Base-by-base conservation (phyloP, 495 filamentous ascomycete species). In the Penicillium malachiteum region DNA sequence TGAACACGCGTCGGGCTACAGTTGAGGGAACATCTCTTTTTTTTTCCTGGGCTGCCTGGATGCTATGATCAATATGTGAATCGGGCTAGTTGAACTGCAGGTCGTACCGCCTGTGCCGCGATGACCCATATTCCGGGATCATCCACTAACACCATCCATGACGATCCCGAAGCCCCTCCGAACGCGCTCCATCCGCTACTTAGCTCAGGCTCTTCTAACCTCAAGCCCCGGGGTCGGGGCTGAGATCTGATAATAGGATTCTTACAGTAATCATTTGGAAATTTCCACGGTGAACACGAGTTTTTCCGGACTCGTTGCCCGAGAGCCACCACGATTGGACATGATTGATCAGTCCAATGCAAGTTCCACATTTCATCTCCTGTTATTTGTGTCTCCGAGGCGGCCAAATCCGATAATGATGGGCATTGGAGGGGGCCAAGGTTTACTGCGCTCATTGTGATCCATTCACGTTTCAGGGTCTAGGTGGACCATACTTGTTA, bases 381-480 rank as follows among this genome's bases (percentile, higher is more conserved):
- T 32, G 46, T 37, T 4, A 7, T 26, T n/a, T 16, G 46, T 16
- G 21, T 21, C 7, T 46, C 14, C 43, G 14, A 38, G 9, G 45
- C 30, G 30, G 32, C 10, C 32, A 18, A 49, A 35, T 17, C 32
- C 46, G 34, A 5, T 16, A 46, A 46, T 18, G 43, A 46, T 46
- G 18, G 2, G 21, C 43, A 14, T 26, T 30, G 16, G 12, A n/a
- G 26, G 43, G 43, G 43, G 43, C 43, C 26, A 46, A 45, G 21
- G 16, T 11, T 31, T 13, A 26, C 18, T 13, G 42, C 12, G 12
- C 42, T 46, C 3, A 3, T 8, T 8, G n/a, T 16, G 9, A 49
- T 49, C 46, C 46, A 49, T 38, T 49, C 46, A 37, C 21, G 8
- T 38, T 49, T 35, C 46, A 49, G 34, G 16, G 46, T 35, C 46